Evolutionary conservation across 768 basidiomycete genomes (phyloP), one percentile per base, ranked within the genome.

Genomic region (Daedaleopsis nitida): DNA sequence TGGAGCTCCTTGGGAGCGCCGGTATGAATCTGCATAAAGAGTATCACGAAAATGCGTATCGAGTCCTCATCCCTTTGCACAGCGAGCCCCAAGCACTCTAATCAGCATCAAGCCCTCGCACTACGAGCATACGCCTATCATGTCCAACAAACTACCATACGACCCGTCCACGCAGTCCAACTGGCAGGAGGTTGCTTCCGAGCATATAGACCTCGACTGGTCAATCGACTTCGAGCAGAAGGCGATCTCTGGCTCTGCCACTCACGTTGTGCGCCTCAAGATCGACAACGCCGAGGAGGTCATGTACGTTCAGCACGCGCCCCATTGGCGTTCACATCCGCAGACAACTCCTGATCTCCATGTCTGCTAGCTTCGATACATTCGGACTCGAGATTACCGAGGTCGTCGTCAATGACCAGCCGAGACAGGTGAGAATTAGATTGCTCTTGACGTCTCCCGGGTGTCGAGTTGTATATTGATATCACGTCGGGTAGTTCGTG

Each of bases 131-230:
- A 32, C 27, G 27, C 27, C 27, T 32, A 32, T 7, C 17, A 27
- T 43, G 38, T 14, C 6, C 14, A 3, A n/a, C 60, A 58, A 58
- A 39, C 49, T 62, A 9, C 69, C 68, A 52, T 60, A 51, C 19
- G 89, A 92, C 69, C 87, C 86, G n/a, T 86, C 91, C 0, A 88
- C 89, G 0, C 89, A 94, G 69, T 83, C 92, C 21, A 97, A 97
- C 76, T 93, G 91, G 73, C 72, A 76, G 5, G 76, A 87, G 50
- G 81, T 95, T 64, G 73, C 77, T 3, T 86, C 90, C 1, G 79
- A 83, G 39, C 85, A 92, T 70, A 75, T 94, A 16, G 75, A 82
- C 21, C 84, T 97, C 53, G 81, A 90, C 64, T 96, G 94, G 94
- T 75, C 67, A 0, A 75, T 97, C 64, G 87, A 97, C 74, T 97